A percentile compares a stretch with the other conserved stretches of the same genome.
Conservation (phyloP, 2,329 filamentous ascomycete species). For the Calonectria pauciramosa region DNA sequence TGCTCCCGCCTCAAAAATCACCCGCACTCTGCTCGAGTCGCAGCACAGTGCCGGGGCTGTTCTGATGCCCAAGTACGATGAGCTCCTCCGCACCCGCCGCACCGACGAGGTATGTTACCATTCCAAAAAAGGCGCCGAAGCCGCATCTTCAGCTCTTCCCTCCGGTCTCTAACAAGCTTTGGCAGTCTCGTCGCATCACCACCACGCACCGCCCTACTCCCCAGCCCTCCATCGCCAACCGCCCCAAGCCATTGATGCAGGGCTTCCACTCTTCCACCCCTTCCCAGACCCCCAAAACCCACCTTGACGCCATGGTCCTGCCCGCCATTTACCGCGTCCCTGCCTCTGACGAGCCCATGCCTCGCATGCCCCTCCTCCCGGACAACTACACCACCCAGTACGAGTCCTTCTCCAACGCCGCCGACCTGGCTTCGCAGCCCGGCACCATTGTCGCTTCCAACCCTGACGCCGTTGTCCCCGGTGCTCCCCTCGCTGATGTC, state of each 20-base stretch:
- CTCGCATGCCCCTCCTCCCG: conserved; percentile 72
- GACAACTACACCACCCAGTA: conserved; percentile 65
- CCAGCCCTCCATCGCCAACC: conserved; percentile 59
- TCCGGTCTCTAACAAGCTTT: conserved; percentile 24
- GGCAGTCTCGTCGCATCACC: conserved; percentile 57
- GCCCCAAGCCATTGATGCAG: conserved; percentile 72
- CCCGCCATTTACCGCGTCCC: conserved; percentile 57
- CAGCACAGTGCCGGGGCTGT: conserved; percentile 55
- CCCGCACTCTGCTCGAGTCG: conserved; percentile 61
- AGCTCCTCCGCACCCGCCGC: conserved; percentile 56
- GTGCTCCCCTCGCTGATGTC: conserved; percentile 68
- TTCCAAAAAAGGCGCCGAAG: not conserved
- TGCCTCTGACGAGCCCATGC: conserved; percentile 51
- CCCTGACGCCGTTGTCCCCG: conserved; percentile 65
- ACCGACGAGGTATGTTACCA: conserved; percentile 39
- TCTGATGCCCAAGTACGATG: conserved; percentile 63
- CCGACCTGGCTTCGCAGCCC: conserved; percentile 57
- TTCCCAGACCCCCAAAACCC: conserved; percentile 52
- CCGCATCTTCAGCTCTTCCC: not conserved
- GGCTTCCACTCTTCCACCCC: conserved; percentile 68
- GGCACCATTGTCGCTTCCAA: conserved; percentile 70
- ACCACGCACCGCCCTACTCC: conserved; percentile 64
- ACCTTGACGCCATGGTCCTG: conserved; percentile 68
- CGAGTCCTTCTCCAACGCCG: conserved; percentile 58
- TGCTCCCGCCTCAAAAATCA: conserved; percentile 63